phyloP scores from a whole-genome alignment of 2,329 filamentous ascomycete genomes.

The Fusarium mundagurra region DNA sequence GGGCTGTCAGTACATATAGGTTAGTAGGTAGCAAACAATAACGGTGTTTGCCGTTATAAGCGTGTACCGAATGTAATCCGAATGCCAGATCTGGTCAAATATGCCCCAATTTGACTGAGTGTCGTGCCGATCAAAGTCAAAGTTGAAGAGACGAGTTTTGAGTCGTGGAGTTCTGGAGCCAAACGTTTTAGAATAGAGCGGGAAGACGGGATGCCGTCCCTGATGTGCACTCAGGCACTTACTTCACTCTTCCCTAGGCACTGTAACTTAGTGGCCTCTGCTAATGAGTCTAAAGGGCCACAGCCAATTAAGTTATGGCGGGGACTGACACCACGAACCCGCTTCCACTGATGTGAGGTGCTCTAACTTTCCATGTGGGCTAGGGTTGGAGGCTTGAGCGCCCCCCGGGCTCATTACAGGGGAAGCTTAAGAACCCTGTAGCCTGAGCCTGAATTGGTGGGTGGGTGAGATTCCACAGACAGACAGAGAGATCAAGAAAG shows the following conservation, averaged over 20 bases:
- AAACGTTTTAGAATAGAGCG: not conserved
- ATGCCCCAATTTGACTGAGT: not conserved
- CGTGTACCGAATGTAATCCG: not conserved
- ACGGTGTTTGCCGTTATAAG: not conserved
- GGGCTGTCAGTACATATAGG: constrained; percentile 14
- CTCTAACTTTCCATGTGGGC: not conserved
- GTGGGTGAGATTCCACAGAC: not conserved
- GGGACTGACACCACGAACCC: not conserved
- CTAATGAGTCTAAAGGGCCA: not conserved
- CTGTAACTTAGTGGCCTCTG: not conserved
- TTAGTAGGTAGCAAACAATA: not conserved
- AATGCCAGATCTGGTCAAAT: not conserved
- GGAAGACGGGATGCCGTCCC: constrained; percentile 7
- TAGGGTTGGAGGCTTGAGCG: not conserved
- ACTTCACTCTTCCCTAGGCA: not conserved
- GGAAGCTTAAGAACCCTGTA: not conserved
- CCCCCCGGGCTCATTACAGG: not conserved
- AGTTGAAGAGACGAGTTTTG: not conserved
- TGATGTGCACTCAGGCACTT: constrained; percentile 3
- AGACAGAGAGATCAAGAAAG: not conserved
- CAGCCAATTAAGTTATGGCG: not conserved
- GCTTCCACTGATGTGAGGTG: not conserved
- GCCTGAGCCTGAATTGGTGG: not conserved
- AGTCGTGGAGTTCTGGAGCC: constrained; percentile 18
- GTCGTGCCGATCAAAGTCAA: not conserved